Evolutionary conservation across 371 early-diverging fungal genomes (phyloP).

Genomic region (Mucor velutinosus): DNA sequence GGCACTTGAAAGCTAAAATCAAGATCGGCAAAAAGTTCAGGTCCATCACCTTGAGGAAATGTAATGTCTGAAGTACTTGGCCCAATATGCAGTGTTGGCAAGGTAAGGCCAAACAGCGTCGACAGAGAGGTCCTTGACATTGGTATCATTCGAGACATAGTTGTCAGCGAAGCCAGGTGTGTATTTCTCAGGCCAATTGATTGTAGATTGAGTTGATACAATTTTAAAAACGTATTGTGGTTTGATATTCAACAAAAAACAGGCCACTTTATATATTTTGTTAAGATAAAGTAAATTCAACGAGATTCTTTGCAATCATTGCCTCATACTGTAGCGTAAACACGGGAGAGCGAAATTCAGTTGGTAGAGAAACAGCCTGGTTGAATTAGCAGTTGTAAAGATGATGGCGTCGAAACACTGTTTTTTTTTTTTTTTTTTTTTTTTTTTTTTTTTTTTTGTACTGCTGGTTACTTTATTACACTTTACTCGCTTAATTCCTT

Average conservation of each 20-base stretch:
- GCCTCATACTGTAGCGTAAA: too few species aligned
- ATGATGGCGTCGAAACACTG: too few species aligned
- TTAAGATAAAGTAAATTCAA: too few species aligned
- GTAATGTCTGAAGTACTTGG: conserved; percentile 10
- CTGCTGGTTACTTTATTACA: too few species aligned
- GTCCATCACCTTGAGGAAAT: conserved; percentile 11
- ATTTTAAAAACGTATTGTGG: background rate
- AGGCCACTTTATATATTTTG: too few species aligned
- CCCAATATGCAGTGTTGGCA: conserved; percentile 3
- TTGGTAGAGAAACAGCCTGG: too few species aligned
- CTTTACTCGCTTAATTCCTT: too few species aligned
- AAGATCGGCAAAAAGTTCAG: background rate
- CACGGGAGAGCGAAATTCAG: too few species aligned
- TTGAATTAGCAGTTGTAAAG: too few species aligned
- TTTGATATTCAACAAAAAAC: background rate
- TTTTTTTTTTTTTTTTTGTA: too few species aligned
- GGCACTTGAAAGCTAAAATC: conserved; percentile 11
- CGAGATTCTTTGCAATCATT: too few species aligned
- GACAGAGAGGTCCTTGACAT: conserved; percentile 13
- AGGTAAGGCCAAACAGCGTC: conserved; percentile 14
- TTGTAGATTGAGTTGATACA: background rate
- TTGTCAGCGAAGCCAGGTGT: conserved; percentile 9
- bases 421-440: too few species aligned
- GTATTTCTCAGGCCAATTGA: background rate
- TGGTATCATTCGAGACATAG: conserved; percentile 18